Base-by-base conservation (phyloP, 2,329 filamentous ascomycete genomes). In the Sphaerulina vaccinii region DNA sequence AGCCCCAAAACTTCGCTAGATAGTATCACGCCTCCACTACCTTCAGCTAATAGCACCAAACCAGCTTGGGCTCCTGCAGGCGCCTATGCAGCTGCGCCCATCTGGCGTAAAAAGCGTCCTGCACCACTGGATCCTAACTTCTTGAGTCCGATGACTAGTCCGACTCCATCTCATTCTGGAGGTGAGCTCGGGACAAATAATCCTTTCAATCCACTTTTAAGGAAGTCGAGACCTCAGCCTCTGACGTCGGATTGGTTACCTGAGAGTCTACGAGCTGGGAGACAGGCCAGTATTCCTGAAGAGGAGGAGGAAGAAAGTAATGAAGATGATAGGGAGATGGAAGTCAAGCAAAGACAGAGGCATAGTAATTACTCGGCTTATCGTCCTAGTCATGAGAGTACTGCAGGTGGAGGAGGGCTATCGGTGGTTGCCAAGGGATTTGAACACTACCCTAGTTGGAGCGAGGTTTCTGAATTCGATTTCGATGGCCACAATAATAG, bases 91-190 rank as follows among this genome's bases (percentile, higher is more conserved):
- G 33, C 24, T 18, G 36, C 36, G 10, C 45, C 45, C 7, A 49
- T 49, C 13, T 49, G 45, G 45, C 24, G 37, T 2, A 49, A 49
- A 36, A 49, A 49, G 16, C 45, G 45, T 13, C 45, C 45, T 23
- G 18, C 36, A 18, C 45, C 45, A 6, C 23, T 49, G 5, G 15
- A 36, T 5, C 37, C 45, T 8, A 24, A 40, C 11, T 49, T 49
- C 6, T 29, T 49, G 7, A 2, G n/a, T 9, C 37, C 45, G 8
- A 32, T 32, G 27, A 13, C 27, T 10, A 32, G 27, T 32, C 27
- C 27, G 3, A 13, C 21, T 36, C 43, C 9, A 21, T 3, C 43
- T 11, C 23, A 13, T 10, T 33, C 32, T 8, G 29, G 43, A n/a
- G 9, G 33, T 32, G 27, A 13, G 27, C n/a, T 10, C n/a, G 27